phyloP scores from a whole-genome alignment of 1,284 basidiomycete species.

The Fomitopsis schrenkii region DNA sequence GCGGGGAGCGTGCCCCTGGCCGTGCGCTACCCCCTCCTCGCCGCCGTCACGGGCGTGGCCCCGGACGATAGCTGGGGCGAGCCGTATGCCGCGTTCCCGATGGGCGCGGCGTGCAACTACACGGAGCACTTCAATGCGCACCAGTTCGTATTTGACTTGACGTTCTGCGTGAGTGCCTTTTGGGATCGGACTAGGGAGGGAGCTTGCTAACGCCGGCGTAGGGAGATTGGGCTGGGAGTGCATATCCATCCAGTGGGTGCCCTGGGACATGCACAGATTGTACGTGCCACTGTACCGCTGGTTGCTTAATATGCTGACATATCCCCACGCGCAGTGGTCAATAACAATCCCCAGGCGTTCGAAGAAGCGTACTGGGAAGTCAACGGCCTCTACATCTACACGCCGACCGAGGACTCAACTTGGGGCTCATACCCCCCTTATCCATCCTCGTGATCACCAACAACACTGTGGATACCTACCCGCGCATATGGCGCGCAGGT shows the following conservation, averaged over 20 bases:
- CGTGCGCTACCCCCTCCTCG: slow-evolving; percentile 22
- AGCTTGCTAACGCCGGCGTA: slow-evolving; percentile 17
- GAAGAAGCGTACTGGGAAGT: slow-evolving; percentile 61
- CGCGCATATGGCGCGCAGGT: background rate
- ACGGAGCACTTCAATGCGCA: slow-evolving; percentile 44
- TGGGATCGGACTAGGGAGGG: background rate
- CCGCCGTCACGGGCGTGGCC: slow-evolving; percentile 17
- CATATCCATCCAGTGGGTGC: slow-evolving; percentile 31
- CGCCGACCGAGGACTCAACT: slow-evolving; percentile 4
- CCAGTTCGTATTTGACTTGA: slow-evolving; percentile 47
- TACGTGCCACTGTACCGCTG: slow-evolving; percentile 24
- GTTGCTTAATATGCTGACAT: background rate
- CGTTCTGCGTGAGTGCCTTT: slow-evolving; percentile 43
- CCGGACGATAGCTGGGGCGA: slow-evolving; percentile 37
- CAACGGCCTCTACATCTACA: slow-evolving; percentile 54
- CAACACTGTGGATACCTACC: background rate
- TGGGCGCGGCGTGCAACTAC: slow-evolving; percentile 36
- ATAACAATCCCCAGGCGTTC: slow-evolving; percentile 51
- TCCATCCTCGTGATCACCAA: background rate
- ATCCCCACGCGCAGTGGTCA: slow-evolving; percentile 36
- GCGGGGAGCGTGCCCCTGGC: slow-evolving; percentile 35
- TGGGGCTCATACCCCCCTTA: background rate
- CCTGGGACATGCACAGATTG: slow-evolving; percentile 34
- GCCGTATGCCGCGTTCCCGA: slow-evolving; percentile 49
- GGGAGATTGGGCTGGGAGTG: slow-evolving; percentile 51